Base-by-base conservation (phyloP, 2,329 filamentous ascomycete species). In the Niveomyces coronatus region DNA sequence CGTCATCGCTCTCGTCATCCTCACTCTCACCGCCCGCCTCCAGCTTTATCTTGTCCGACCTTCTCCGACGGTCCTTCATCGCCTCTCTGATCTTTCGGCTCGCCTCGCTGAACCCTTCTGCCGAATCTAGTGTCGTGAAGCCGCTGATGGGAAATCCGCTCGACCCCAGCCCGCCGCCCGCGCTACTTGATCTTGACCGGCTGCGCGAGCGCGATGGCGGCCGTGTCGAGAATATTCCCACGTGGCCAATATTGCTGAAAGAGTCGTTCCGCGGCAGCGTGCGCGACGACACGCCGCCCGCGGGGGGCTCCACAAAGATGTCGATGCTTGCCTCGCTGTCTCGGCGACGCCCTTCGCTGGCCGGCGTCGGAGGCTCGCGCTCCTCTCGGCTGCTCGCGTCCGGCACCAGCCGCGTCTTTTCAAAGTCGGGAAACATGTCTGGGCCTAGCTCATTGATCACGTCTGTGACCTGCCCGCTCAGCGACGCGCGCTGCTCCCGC, bases 371-470 rank as follows among this genome's bases (percentile, higher is more conserved):
- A 2, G 54, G 38, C 14, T 53, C 45, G 18, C 53, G 56, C 6
- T 51, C 48, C 41, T 64, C 62, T 24, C 54, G 51, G 39, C 51
- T 62, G 45, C 64, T 60, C 1, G 72, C 63, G 45, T 79, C 74
- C 4, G 70, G 65, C 20, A 89, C 65, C 40, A 91, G 73, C 23
- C 85, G 76, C 10, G 76, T 72, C 45, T 79, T 74, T 50, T 91
- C 85, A 54, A 94, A 98, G 64, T 98, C 91, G n/a, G 87, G 82
- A 64, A 93, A 98, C 66, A 98, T 81, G 55, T 96, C 88, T 0
- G 91, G 91, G 0, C 91, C 91, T 10, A 98, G 77, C 14, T 84
- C 86, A 61, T 98, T 96, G 68, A 98, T 94, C 32, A 94, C 71
- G 3, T 91, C 78, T 2, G 88, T 94, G 27, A 98, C 87, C 53